Evolutionary conservation across 805 yeast genomes (phyloP).

Genomic region (Metschnikowia amazonensis): DNA sequence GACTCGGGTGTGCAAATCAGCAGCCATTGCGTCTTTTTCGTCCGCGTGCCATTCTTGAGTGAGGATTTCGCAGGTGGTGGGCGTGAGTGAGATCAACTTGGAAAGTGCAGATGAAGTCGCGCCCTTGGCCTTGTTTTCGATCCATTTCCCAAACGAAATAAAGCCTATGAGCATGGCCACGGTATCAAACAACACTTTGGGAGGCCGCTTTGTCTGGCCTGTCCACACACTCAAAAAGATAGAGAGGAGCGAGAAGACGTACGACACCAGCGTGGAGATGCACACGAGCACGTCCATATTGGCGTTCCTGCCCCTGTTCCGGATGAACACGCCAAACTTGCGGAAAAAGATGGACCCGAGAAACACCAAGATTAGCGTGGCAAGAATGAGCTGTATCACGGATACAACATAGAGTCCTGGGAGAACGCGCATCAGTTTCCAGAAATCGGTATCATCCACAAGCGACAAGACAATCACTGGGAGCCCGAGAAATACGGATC

Average conservation of each 20-base stretch:
- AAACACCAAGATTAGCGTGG: constrained; percentile 58
- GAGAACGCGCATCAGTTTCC: constrained; percentile 32
- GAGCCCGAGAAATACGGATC: constrained; percentile 52
- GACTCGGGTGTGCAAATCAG: constrained; percentile 37
- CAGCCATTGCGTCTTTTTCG: constrained; percentile 9
- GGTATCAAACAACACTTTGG: constrained; percentile 80
- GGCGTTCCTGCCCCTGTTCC: constrained; percentile 53
- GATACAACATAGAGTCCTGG: constrained; percentile 67
- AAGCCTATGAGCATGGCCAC: constrained; percentile 79
- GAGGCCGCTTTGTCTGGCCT: constrained; percentile 43
- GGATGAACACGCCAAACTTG: constrained; percentile 61
- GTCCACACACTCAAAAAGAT: constrained; percentile 47
- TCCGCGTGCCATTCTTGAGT: constrained; percentile 30
- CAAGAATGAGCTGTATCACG: constrained; percentile 53
- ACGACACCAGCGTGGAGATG: constrained; percentile 77
- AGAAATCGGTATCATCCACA: constrained; percentile 37
- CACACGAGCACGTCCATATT: constrained; percentile 93
- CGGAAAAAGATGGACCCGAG: constrained; percentile 66
- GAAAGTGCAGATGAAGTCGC: constrained; percentile 88
- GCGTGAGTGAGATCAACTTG: constrained; percentile 72
- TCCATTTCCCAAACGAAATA: constrained; percentile 84
- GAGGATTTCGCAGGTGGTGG: constrained; percentile 67
- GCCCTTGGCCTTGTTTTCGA: constrained; percentile 90
- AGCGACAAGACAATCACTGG: constrained; percentile 57
- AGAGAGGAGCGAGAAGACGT: constrained; percentile 64